A percentile compares a stretch with the other conserved stretches of the same genome.
These are phyloP conservation scores for Tuber aestivum DNA, from an alignment of 495 filamentous ascomycete genomes.

Conservation along the genomic window DNA sequence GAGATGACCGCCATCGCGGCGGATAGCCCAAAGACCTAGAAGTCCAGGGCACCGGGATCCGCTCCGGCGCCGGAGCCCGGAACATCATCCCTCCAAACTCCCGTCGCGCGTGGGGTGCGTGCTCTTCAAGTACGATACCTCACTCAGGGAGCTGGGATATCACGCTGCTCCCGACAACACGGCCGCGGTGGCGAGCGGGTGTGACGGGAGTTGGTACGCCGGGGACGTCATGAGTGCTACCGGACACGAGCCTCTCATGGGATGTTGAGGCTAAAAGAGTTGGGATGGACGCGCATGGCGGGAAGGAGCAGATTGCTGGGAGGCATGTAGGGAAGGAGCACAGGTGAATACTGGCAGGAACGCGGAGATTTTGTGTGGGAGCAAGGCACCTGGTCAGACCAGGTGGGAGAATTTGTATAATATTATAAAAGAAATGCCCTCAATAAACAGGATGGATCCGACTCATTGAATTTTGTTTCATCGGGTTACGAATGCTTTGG, in stretches of 20 bases:
- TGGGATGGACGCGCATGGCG: constrained; percentile 15
- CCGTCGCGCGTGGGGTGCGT: background rate
- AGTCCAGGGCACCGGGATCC: constrained; percentile 22
- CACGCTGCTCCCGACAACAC: constrained; percentile 11
- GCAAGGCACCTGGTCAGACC: background rate
- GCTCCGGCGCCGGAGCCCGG: constrained; percentile 15
- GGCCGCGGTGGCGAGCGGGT: background rate
- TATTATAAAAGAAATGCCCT: background rate
- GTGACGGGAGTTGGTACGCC: background rate
- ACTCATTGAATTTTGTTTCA: background rate
- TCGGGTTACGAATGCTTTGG: background rate
- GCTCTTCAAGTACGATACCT: background rate
- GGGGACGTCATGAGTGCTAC: constrained; percentile 20
- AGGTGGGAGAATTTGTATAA: background rate
- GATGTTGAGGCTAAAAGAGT: constrained; percentile 18
- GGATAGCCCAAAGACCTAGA: constrained; percentile 24
- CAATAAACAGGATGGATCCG: background rate
- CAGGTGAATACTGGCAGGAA: background rate
- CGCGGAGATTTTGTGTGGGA: background rate
- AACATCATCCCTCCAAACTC: background rate
- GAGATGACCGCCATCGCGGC: constrained; percentile 9
- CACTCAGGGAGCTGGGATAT: background rate
- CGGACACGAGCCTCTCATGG: constrained; percentile 10
- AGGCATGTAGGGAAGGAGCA: constrained; percentile 15
- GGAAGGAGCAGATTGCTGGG: constrained; percentile 11